Base-by-base conservation (phyloP, 176 grass and related monocot genomes). In the Dendrocalamus sinicus region DNA sequence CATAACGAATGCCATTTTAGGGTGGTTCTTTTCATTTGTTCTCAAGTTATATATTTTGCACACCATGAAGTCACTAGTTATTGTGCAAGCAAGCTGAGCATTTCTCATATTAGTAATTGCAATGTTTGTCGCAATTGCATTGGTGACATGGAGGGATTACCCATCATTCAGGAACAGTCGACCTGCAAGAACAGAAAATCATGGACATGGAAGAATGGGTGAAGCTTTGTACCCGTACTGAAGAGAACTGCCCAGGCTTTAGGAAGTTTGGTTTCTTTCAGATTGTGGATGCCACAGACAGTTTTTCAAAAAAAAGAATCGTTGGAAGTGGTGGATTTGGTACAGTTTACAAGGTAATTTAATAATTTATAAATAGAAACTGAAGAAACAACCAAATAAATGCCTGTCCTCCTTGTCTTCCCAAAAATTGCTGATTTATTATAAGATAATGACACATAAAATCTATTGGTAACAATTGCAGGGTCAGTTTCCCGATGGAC, bases 341-440 rank as follows among this genome's bases (percentile, higher is more conserved):
- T 51, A 75, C 28, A 23, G 59, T 90, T 74, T 90, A 90, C 41
- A 90, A 90, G 89, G 89, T 90, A 73, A n/a, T 60, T 61, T 30
- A 35, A 23, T 58, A 78, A 71, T 37, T 5, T 7, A 41, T 26
- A 70, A 85, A 78, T 5, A 71, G 13, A 37, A 79, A 35, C 2
- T 2, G 48, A 80, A 4, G 9, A 74, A 46, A 35, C 63, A 55
- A 73, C 46, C 4, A 40, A 73, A 9, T n/a, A 26, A 35, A 50
- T 81, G 22, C 5, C 24, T 59, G 16, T 76, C 41, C 9, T 80
- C 45, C 60, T 69, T 46, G 1, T 22, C 3, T 62, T 74, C 9
- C 43, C 23, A 77, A 60, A 35, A 53, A 62, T 7, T 15, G 3
- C 0, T 73, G 4, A 63, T 53, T 78, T 64, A 24, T 77, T 52